Conservation (phyloP, 2,329 filamentous ascomycete species). For the Lachnellula subtilissima region DNA sequence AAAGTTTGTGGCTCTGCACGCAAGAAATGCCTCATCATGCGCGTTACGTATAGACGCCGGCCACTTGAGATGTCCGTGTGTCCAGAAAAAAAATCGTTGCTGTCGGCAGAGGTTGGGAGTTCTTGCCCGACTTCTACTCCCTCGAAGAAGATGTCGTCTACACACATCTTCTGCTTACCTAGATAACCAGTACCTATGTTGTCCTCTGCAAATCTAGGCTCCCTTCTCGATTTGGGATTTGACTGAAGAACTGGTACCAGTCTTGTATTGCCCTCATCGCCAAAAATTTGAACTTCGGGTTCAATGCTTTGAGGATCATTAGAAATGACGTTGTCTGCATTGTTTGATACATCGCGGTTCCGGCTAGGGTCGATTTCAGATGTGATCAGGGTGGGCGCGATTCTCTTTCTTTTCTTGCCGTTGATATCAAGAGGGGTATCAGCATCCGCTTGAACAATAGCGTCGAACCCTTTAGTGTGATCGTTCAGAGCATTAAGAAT, state of each 20-base stretch:
- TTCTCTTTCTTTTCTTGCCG: constrained; percentile 30
- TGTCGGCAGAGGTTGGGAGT: constrained; percentile 24
- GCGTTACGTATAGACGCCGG: constrained; percentile 40
- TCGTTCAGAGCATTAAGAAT: background rate
- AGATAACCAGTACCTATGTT: constrained; percentile 32
- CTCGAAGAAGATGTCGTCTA: constrained; percentile 40
- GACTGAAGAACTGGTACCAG: constrained; percentile 14
- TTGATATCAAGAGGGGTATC: constrained; percentile 2
- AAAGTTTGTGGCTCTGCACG: constrained; percentile 17
- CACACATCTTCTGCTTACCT: constrained; percentile 33
- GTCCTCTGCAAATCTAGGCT: background rate
- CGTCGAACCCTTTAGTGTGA: background rate
- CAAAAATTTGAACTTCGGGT: constrained; percentile 16
- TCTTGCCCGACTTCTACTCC: constrained; percentile 26
- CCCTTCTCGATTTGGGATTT: constrained; percentile 2
- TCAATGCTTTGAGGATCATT: constrained; percentile 11
- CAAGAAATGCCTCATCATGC: constrained; percentile 39
- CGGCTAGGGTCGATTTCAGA: constrained; percentile 18
- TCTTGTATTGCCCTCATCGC: constrained; percentile 20
- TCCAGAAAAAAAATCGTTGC: constrained; percentile 22
- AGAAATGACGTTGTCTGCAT: constrained; percentile 15
- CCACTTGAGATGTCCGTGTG: constrained; percentile 36
- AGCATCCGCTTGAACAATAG: background rate
- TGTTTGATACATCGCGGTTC: constrained; percentile 21
- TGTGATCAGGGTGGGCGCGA: constrained; percentile 29